phyloP scores from a whole-genome alignment of 768 basidiomycete genomes.

The Aureoboletus auriporus region DNA sequence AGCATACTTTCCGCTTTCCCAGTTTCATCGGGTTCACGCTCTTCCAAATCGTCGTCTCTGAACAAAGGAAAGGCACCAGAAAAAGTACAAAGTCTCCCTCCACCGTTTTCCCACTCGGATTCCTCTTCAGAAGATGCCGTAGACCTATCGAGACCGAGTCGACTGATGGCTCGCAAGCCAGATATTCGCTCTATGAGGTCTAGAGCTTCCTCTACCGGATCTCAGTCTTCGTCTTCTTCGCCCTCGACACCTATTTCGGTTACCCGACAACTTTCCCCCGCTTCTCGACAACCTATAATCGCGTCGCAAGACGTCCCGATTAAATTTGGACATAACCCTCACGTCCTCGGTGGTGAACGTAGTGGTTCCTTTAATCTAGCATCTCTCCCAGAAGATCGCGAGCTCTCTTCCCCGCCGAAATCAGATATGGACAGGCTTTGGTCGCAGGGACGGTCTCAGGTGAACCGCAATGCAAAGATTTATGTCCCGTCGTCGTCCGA shows the following conservation, averaged over 20 bases:
- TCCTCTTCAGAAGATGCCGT: constrained; percentile 23
- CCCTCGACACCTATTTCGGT: constrained; percentile 19
- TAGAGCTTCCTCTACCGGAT: constrained; percentile 22
- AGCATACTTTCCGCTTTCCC: constrained; percentile 60
- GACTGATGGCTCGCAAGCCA: constrained; percentile 3
- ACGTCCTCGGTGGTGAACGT: constrained; percentile 13
- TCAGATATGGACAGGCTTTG: constrained; percentile 3
- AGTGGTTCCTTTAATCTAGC: constrained; percentile 30
- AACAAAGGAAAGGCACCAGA: constrained; percentile 14
- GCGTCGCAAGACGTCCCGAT: constrained; percentile 21
- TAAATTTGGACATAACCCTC: constrained; percentile 29
- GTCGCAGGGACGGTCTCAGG: constrained; percentile 14
- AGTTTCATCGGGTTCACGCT: constrained; percentile 22
- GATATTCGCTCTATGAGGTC: constrained; percentile 9
- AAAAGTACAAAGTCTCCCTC: neutral
- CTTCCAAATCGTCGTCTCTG: constrained; percentile 4
- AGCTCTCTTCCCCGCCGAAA: constrained; percentile 29
- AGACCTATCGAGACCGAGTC: constrained; percentile 4
- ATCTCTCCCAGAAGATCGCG: constrained; percentile 50
- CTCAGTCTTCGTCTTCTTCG: constrained; percentile 23
- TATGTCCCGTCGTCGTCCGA: constrained; percentile 14
- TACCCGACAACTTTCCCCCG: constrained; percentile 14
- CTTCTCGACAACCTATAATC: constrained; percentile 19
- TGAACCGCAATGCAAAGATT: constrained; percentile 17
- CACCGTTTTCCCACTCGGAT: constrained; percentile 14